A percentile compares a stretch with the other conserved stretches of the same genome.
These are phyloP conservation scores for Xylariaceae sp. DNA, from an alignment of 2,329 filamentous ascomycete species.

Conservation along the genomic window DNA sequence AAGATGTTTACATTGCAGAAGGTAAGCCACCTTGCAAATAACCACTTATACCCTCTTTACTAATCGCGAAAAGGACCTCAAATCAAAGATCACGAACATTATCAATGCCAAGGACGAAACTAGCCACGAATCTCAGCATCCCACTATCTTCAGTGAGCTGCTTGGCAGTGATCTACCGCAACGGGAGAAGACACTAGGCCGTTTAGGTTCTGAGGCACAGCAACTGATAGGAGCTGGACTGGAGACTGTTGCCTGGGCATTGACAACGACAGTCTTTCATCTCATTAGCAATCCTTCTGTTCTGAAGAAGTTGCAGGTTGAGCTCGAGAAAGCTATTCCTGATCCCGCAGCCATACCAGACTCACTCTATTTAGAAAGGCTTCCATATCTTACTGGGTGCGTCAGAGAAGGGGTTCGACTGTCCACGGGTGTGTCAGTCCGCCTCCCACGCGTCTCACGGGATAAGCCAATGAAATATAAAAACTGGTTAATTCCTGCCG, in stretches of 20 bases:
- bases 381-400: constrained; percentile 15
- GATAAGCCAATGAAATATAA: constrained; percentile 12
- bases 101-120: not conserved
- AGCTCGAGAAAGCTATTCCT: constrained; percentile 11
- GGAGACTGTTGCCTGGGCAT: constrained; percentile 16
- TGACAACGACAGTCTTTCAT: constrained; percentile 17
- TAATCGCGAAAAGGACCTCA: constrained; percentile 6
- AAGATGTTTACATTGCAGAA: constrained; percentile 16
- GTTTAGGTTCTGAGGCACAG: constrained; percentile 14
- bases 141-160: constrained; percentile 15
- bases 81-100: constrained; percentile 5
- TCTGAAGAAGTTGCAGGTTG: constrained; percentile 11
- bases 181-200: constrained; percentile 8
- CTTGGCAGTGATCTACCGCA: constrained; percentile 10
- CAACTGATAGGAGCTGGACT: constrained; percentile 14
- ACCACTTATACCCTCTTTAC: not conserved
- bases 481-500: constrained; percentile 14
- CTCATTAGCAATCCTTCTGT: constrained; percentile 7
- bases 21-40: not conserved
- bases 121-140: constrained; percentile 1
- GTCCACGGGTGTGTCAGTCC: constrained; percentile 16
- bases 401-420: constrained; percentile 14
- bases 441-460: constrained; percentile 14
- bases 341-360: constrained; percentile 7
- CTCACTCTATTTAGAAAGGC: constrained; percentile 9